Conservation (phyloP, 2,329 filamentous ascomycete species). For the Fonsecaea erecta region DNA sequence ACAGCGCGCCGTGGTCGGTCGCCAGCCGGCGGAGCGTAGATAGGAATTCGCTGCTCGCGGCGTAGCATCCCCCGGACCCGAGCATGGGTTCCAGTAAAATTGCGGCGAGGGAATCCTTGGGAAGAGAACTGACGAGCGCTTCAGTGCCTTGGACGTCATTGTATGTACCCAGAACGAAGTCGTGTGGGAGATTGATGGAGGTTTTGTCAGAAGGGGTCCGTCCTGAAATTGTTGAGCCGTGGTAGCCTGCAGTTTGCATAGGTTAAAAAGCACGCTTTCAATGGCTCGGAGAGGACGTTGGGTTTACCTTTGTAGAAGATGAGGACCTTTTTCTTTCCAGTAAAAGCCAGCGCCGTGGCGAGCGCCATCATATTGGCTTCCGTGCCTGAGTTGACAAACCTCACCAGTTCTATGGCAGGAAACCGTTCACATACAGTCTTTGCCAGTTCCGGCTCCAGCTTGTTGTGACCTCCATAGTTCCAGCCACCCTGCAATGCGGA, state of each 20-base stretch:
- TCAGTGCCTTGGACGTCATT: constrained; percentile 61
- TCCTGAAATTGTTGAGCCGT: constrained; percentile 61
- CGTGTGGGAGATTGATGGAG: constrained; percentile 57
- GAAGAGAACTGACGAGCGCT: constrained; percentile 47
- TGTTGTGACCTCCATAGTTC: constrained; percentile 60
- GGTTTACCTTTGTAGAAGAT: constrained; percentile 19
- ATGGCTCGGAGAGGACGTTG: not conserved
- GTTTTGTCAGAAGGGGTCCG: constrained; percentile 40
- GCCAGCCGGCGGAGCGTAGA: constrained; percentile 56
- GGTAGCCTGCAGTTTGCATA: constrained; percentile 67
- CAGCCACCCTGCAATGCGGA: constrained; percentile 56
- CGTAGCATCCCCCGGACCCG: constrained; percentile 64
- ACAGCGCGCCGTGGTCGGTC: constrained; percentile 57
- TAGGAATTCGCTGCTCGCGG: constrained; percentile 59
- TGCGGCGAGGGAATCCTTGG: constrained; percentile 58
- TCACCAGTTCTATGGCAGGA: constrained; percentile 53
- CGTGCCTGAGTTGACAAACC: constrained; percentile 70
- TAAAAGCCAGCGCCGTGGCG: constrained; percentile 44
- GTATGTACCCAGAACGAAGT: constrained; percentile 66
- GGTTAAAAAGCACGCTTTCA: not conserved
- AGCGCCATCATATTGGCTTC: constrained; percentile 68
- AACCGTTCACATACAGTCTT: constrained; percentile 60
- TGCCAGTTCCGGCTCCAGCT: constrained; percentile 59
- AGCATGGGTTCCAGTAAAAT: constrained; percentile 71
- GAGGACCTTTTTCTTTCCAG: constrained; percentile 18